These are phyloP conservation scores for Leccinum griseonigrum DNA, from an alignment of 1,284 basidiomycete species.

Conservation along the genomic window DNA sequence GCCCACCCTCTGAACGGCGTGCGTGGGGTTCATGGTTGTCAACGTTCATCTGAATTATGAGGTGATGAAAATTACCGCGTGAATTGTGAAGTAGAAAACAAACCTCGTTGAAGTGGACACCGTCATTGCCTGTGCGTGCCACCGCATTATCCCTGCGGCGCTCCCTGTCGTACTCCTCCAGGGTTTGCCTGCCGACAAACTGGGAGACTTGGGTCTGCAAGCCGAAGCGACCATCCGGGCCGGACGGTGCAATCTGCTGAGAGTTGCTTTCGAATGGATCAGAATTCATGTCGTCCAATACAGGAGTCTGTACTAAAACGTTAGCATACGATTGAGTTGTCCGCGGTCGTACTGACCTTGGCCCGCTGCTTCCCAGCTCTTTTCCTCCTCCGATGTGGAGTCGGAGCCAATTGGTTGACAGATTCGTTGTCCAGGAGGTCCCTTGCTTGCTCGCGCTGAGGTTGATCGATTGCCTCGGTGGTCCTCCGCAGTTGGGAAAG, in stretches of 20 bases:
- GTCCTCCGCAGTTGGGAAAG: background rate
- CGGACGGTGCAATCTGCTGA: background rate
- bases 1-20: background rate
- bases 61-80: background rate
- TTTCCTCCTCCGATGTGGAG: background rate
- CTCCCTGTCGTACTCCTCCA: background rate
- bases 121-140: background rate
- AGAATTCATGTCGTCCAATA: background rate
- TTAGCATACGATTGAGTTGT: background rate
- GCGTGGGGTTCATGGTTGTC: background rate
- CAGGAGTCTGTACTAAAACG: background rate
- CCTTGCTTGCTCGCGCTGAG: background rate
- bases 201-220: background rate
- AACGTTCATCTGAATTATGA: background rate
- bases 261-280: background rate
- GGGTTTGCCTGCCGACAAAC: background rate
- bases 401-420: background rate
- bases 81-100: background rate
- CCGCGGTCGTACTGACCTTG: background rate
- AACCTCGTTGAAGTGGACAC: background rate
- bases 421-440: background rate
- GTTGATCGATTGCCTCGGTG: background rate
- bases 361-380: background rate
- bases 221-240: background rate
- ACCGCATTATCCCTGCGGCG: background rate